Percentiles rank a stretch among this genome's conserved stretches.
Conservation (phyloP, 257 asterid genomes). For the Echium plantagineum region DNA sequence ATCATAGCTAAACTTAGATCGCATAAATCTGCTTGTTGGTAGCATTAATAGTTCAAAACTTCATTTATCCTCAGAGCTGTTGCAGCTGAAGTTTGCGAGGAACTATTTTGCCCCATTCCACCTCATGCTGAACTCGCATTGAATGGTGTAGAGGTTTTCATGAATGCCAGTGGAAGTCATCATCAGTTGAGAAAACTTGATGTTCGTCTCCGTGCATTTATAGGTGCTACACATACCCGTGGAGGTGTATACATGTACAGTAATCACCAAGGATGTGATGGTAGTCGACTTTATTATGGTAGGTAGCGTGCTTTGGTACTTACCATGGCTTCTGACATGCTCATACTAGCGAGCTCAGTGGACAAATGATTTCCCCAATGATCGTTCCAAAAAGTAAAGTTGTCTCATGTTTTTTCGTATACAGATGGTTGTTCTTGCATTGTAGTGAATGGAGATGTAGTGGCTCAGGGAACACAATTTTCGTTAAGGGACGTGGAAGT, state of each 20-base stretch:
- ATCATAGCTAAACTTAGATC: no score
- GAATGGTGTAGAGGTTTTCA: constrained; percentile 88
- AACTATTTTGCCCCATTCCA: constrained; percentile 78
- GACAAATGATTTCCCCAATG: neutral
- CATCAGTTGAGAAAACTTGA: constrained; percentile 92
- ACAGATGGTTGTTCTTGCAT: constrained; percentile 96
- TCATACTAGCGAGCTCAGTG: constrained; percentile 9
- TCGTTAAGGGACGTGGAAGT: constrained; percentile 87
- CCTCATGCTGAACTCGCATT: constrained; percentile 91
- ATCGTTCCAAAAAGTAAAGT: neutral
- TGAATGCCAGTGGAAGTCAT: constrained; percentile 98
- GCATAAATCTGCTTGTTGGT: no score
- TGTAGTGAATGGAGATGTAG: constrained; percentile 87
- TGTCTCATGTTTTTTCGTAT: constrained; percentile 12
- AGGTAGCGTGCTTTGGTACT: constrained; percentile 15
- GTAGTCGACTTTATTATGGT: constrained; percentile 94
- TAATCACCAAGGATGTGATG: constrained; percentile 98
- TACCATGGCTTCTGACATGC: constrained; percentile 1
- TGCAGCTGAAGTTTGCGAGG: constrained; percentile 97
- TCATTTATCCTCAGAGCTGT: constrained; percentile 52
- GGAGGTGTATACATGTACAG: constrained; percentile 98
- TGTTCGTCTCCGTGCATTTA: constrained; percentile 75
- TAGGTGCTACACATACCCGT: constrained; percentile 91
- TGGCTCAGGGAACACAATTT: constrained; percentile 91
- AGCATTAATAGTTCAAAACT: neutral